Evolutionary conservation across 2,329 filamentous ascomycete species (phyloP).

Genomic region (Neofusicoccum laricinum): DNA sequence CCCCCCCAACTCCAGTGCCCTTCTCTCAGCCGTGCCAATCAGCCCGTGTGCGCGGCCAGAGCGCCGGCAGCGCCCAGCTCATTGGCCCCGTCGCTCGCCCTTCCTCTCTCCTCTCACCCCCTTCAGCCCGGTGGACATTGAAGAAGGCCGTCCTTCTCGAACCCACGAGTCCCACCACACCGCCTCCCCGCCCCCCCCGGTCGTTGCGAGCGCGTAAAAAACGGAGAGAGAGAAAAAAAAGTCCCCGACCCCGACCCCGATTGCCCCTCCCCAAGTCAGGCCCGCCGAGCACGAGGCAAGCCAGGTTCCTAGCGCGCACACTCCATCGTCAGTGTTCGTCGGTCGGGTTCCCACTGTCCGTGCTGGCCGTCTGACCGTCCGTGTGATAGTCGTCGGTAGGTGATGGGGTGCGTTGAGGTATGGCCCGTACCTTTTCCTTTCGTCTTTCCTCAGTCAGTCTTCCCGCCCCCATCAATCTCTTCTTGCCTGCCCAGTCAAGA

Average conservation of each 20-base stretch:
- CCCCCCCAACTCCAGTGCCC: too few relatives aligned
- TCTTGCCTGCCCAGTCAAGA: neutral
- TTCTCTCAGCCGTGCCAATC: too few relatives aligned
- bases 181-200: conserved; percentile 10
- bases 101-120: neutral
- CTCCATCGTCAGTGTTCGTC: neutral
- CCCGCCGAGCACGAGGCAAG: conserved; percentile 6
- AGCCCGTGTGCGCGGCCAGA: neutral
- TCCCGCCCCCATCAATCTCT: neutral
- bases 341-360: neutral
- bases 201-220: neutral
- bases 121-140: neutral
- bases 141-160: too few relatives aligned
- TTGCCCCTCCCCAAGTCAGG: neutral
- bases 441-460: neutral
- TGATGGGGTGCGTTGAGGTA: neutral
- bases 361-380: neutral
- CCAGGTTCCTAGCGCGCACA: neutral
- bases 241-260: neutral
- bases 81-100: neutral
- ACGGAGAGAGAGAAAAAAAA: conserved; percentile 2
- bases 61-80: neutral
- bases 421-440: neutral
- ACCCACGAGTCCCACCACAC: neutral
- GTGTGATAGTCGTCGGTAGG: neutral